A percentile compares a stretch with the other conserved stretches of the same genome.
Evolutionary conservation across 2,329 filamentous ascomycete species (phyloP).

Genomic region (Arthrobotrys megalospora): DNA sequence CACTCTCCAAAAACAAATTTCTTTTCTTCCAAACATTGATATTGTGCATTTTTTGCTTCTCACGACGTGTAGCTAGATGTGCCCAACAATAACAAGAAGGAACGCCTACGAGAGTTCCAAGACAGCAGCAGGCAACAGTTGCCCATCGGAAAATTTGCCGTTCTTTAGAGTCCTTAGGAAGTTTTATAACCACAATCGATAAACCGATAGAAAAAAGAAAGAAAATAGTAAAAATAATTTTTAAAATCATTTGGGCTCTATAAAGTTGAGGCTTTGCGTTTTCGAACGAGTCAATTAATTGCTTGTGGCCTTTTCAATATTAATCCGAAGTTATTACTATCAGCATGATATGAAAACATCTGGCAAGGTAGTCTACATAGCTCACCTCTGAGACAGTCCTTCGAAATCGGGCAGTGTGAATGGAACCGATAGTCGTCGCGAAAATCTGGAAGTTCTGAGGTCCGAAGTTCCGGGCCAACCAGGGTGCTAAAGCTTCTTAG

Average conservation of each 20-base stretch:
- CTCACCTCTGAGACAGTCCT: constrained; percentile 4
- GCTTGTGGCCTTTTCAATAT: constrained; percentile 5
- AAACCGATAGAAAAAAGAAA: not conserved
- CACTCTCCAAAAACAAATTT: constrained; percentile 4
- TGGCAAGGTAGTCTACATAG: not conserved
- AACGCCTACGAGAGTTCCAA: not conserved
- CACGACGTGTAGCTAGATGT: not conserved
- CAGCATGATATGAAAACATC: not conserved
- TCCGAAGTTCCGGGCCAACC: not conserved
- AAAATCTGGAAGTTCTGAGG: not conserved
- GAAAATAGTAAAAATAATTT: not conserved
- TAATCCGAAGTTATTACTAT: not conserved
- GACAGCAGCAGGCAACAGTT: not conserved
- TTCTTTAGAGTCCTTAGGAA: not conserved
- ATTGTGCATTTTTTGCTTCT: not conserved
- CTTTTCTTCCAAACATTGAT: constrained; percentile 7
- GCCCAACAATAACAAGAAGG: not conserved
- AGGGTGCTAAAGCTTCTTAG: not conserved
- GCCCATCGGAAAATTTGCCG: constrained; percentile 1
- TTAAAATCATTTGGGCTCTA: not conserved
- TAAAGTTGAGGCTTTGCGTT: constrained; percentile 1
- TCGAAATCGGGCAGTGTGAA: not conserved
- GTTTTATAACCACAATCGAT: not conserved
- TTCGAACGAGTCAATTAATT: not conserved
- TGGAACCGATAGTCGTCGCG: not conserved